Conservation (phyloP, 2,329 filamentous ascomycete species). For the Alternaria infectoria region DNA sequence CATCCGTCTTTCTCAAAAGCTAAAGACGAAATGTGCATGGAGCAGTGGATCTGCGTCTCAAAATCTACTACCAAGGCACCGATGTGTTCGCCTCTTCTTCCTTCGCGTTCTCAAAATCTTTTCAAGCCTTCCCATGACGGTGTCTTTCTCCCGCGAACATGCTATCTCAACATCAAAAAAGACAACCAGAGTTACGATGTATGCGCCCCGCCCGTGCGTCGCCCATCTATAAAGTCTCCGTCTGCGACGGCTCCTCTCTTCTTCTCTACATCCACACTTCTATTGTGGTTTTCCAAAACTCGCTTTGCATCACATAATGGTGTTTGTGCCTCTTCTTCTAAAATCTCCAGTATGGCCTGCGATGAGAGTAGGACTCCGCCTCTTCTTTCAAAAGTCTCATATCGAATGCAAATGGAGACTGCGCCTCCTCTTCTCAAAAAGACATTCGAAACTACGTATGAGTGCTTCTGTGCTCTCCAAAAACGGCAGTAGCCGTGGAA, state of each 20-base stretch:
- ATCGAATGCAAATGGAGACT: accelerated
- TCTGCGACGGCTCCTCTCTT: neutral
- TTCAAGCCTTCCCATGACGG: too few species aligned
- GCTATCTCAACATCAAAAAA: neutral
- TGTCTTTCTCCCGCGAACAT: neutral
- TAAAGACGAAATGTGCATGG: too few species aligned
- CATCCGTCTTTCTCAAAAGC: too few species aligned
- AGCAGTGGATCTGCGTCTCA: neutral
- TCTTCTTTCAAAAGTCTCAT: accelerated
- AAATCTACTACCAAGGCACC: neutral
- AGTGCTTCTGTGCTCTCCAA: neutral
- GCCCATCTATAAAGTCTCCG: neutral
- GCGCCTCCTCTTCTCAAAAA: neutral
- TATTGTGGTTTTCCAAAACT: neutral
- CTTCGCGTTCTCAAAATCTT: neutral
- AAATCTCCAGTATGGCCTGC: accelerated
- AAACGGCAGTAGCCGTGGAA: neutral
- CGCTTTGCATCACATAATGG: too few species aligned
- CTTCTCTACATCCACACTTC: neutral
- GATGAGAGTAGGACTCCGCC: neutral
- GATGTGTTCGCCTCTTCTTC: neutral
- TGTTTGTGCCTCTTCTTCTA: neutral
- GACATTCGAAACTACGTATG: neutral
- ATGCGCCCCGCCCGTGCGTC: neutral
- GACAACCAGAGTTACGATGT: too few species aligned